These are phyloP conservation scores for Pseudovirgaria hyperparasitica DNA, from an alignment of 2,329 filamentous ascomycete genomes.

Conservation along the genomic window DNA sequence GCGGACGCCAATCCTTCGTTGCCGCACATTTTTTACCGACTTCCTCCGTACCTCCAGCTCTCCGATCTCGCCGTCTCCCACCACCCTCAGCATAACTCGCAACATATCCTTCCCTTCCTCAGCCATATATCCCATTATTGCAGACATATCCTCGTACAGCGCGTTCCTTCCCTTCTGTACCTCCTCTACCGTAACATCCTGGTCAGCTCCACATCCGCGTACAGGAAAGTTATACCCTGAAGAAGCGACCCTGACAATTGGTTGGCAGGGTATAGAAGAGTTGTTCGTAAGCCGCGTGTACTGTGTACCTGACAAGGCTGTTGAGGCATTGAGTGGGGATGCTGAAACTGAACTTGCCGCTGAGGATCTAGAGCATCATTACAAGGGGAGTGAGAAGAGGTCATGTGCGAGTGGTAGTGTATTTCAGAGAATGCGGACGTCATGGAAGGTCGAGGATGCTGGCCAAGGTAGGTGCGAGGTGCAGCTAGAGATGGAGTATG, in stretches of 20 bases:
- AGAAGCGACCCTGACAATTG: constrained; percentile 67
- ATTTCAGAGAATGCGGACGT: constrained; percentile 56
- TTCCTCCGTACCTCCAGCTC: constrained; percentile 32
- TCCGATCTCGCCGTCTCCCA: constrained; percentile 19
- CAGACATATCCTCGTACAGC: constrained; percentile 70
- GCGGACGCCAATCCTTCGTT: too few relatives aligned
- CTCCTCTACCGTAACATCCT: constrained; percentile 61
- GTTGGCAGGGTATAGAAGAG: constrained; percentile 75
- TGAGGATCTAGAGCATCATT: constrained; percentile 29
- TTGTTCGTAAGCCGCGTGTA: constrained; percentile 68
- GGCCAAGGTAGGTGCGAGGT: constrained; percentile 54
- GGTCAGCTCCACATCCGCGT: constrained; percentile 42
- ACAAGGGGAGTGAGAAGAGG: constrained; percentile 7
- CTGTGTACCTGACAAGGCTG: constrained; percentile 58
- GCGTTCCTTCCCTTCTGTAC: constrained; percentile 88
- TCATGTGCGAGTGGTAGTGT: constrained; percentile 23
- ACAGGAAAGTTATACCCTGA: constrained; percentile 50
- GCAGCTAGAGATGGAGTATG: constrained; percentile 62
- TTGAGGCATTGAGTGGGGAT: constrained; percentile 64
- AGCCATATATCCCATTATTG: constrained; percentile 71
- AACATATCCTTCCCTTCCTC: constrained; percentile 61
- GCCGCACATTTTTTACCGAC: constrained; percentile 32
- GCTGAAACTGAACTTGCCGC: constrained; percentile 32
- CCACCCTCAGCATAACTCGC: constrained; percentile 56
- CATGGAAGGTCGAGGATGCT: constrained; percentile 51